These are phyloP conservation scores for Porcisia hertigi DNA, from an alignment of 208 protist species.

Conservation along the genomic window DNA sequence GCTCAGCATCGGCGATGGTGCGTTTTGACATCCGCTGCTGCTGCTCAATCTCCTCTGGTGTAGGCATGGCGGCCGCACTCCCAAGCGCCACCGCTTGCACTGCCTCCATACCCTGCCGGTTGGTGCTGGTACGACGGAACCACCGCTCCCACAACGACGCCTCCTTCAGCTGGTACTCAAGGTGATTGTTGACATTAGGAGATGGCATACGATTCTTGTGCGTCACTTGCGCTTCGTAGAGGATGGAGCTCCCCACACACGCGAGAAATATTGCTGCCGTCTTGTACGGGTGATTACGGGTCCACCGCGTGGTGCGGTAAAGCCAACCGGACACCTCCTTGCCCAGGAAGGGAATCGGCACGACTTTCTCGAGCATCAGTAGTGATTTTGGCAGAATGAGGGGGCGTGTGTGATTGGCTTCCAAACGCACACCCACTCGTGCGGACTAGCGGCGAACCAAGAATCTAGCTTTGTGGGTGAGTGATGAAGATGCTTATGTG, in stretches of 20 bases:
- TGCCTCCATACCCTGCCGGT: slow-evolving; percentile 5
- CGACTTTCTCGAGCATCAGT: slow-evolving; percentile 81
- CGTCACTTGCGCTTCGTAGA: slow-evolving; percentile 82
- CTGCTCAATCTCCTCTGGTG: slow-evolving; percentile 13
- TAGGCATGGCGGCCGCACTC: neutral
- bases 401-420: neutral
- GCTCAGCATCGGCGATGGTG: slow-evolving; percentile 50
- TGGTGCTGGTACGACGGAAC: slow-evolving; percentile 20
- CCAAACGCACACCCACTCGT: neutral
- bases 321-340: slow-evolving; percentile 80
- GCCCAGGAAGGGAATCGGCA: slow-evolving; percentile 82
- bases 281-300: slow-evolving; percentile 62
- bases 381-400: neutral
- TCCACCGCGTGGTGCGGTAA: slow-evolving; percentile 77
- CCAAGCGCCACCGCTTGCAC: slow-evolving; percentile 3
- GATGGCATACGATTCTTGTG: slow-evolving; percentile 80
- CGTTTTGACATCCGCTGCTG: slow-evolving; percentile 30
- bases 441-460: neutral
- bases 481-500: slow-evolving; percentile 1
- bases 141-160: slow-evolving; percentile 40
- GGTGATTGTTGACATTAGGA: slow-evolving; percentile 84
- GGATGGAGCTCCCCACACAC: slow-evolving; percentile 50
- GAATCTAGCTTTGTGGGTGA: neutral
- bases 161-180: slow-evolving; percentile 74
- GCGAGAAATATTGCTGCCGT: slow-evolving; percentile 43